Percentiles rank a stretch among this genome's conserved stretches.
These are phyloP conservation scores for Cyamopsis tetragonoloba DNA, from an alignment of 306 rosid genomes.

Conservation along the genomic window DNA sequence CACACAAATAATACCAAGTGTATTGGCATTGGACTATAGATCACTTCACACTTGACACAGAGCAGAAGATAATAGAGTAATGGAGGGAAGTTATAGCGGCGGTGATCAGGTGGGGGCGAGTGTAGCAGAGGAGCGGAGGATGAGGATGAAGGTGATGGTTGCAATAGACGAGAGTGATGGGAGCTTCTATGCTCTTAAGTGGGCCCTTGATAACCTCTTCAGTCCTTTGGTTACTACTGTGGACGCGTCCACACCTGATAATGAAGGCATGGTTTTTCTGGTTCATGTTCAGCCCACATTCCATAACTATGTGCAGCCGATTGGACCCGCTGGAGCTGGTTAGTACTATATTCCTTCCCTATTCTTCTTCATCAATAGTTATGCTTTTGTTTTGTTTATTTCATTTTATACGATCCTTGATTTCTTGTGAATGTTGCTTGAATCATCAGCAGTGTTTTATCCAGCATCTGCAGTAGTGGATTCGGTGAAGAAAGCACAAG, in stretches of 20 bases:
- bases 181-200: conserved; percentile 58
- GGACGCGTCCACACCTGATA: neutral
- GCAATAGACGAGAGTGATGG: conserved; percentile 64
- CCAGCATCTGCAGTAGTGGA: conserved; percentile 41
- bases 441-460: conserved; percentile 48
- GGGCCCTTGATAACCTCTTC: conserved; percentile 51
- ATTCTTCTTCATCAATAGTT: neutral
- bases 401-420: neutral
- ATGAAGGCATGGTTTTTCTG: conserved; percentile 32
- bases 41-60: too few species aligned
- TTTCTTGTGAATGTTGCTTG: neutral
- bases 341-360: neutral
- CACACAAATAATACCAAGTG: too few species aligned
- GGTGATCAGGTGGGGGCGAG: neutral
- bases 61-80: too few species aligned
- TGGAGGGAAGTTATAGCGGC: neutral
- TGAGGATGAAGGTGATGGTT: conserved; percentile 58
- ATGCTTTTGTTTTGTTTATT: neutral
- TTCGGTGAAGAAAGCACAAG: conserved; percentile 60
- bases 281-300: conserved; percentile 47
- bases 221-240: neutral
- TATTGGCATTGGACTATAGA: too few species aligned
- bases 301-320: conserved; percentile 28
- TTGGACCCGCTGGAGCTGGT: conserved; percentile 48
- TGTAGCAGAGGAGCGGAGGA: conserved; percentile 2